Conservation (phyloP, 2,329 filamentous ascomycete genomes). For the Pleomassaria siparia region DNA sequence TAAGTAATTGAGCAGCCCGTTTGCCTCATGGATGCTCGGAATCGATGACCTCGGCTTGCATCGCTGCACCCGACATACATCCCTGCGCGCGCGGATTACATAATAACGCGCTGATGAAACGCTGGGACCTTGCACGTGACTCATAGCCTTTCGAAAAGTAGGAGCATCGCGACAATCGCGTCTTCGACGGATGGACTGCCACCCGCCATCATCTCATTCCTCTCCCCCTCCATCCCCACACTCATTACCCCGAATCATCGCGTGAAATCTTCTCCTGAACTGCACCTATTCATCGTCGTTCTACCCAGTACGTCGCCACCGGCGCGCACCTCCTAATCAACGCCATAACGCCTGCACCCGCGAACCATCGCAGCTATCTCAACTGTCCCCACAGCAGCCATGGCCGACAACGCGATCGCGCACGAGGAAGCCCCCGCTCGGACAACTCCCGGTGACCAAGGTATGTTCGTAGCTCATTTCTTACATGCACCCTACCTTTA, state of each 20-base stretch:
- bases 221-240: constrained; percentile 25
- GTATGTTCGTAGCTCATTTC: constrained; percentile 21
- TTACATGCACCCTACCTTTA: not conserved
- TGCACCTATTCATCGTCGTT: not conserved
- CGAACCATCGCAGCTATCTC: constrained; percentile 21
- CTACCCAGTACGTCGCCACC: constrained; percentile 10
- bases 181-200: constrained; percentile 21
- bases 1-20: not conserved
- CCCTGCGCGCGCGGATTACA: not conserved
- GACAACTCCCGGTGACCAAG: constrained; percentile 31
- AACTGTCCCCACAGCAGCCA: constrained; percentile 20
- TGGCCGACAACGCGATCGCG: constrained; percentile 40
- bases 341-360: constrained; percentile 18
- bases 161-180: constrained; percentile 36
- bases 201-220: constrained; percentile 21
- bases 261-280: constrained; percentile 8
- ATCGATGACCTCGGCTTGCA: constrained; percentile 33
- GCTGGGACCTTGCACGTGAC: constrained; percentile 10
- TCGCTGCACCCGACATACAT: constrained; percentile 16
- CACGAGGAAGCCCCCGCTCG: constrained; percentile 30
- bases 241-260: constrained; percentile 19
- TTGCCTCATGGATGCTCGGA: constrained; percentile 4
- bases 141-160: constrained; percentile 19
- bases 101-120: not conserved
- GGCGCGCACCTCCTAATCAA: constrained; percentile 13